Conservation (phyloP, 1,139 yeast genomes). For the Taphrina sp. region DNA sequence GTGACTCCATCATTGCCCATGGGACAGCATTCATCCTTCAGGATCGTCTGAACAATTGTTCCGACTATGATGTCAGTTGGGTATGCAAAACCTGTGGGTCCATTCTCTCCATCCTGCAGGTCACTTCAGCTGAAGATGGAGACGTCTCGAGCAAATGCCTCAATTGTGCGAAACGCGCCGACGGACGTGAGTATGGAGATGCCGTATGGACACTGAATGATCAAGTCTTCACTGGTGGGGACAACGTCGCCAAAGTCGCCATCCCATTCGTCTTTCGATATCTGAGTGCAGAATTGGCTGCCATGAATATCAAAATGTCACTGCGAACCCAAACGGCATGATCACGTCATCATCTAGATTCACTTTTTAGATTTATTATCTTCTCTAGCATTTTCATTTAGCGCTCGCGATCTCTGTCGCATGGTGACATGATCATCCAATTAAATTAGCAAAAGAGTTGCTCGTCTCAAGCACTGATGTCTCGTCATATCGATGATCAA, state of each 20-base stretch:
- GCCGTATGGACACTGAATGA: constrained; percentile 98
- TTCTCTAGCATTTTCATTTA: no score
- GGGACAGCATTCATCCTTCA: constrained; percentile 96
- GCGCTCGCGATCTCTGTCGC: no score
- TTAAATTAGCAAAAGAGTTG: no score
- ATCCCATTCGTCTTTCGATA: constrained; percentile 95
- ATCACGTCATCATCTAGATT: no score
- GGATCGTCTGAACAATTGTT: constrained; percentile 91
- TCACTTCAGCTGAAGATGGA: constrained; percentile 42
- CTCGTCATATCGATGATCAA: no score
- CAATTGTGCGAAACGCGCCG: constrained; percentile 67
- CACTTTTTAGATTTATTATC: no score
- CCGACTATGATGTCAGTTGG: constrained; percentile 90
- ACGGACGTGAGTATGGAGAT: constrained; percentile 49
- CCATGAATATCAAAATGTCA: constrained; percentile 74
- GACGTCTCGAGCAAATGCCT: constrained; percentile 80
- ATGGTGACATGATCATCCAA: no score
- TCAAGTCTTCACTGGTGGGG: constrained; percentile 85
- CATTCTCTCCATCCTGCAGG: constrained; percentile 83
- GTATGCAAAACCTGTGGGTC: constrained; percentile 94
- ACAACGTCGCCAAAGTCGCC: constrained; percentile 86
- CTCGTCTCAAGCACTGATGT: no score
- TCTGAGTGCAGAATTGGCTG: constrained; percentile 90
- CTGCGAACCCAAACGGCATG: constrained; percentile 4
- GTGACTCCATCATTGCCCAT: constrained; percentile 98